Evolutionary conservation across 805 yeast genomes (phyloP), one percentile per base, ranked within the genome.

Genomic region (Yamadazyma paraphyllophila): DNA sequence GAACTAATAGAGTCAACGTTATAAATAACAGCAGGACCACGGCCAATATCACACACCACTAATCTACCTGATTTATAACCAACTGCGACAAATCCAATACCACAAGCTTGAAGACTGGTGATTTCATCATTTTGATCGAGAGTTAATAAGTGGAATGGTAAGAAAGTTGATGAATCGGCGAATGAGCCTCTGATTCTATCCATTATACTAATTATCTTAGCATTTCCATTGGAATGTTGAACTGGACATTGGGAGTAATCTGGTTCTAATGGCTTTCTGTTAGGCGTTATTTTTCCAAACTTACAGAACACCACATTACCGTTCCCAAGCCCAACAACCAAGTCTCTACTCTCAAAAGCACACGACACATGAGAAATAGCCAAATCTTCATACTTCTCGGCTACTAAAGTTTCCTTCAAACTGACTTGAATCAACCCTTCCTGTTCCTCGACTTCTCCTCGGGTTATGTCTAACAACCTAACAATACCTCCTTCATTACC

Each of bases 401-500:
- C 62, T 32, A 55, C 61, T 36, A 71, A 57, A 1, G 71, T 64
- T 33, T 64, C 68, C 29, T 59, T 58, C 39, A 71, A 58, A 43
- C 65, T 60, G 27, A 70, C 52, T 49, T 67, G 71, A 1, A 71
- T 56, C 7, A 58, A 52, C 31, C 57, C 58, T 40, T 65, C 71
- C 8, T 60, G 53, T 17, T 63, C 70, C 40, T 54, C 63, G 17
- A 57, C 62, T 39, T 88, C 96, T 15, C 86, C 85, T 46, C 82
- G 80, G 0, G 95, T 81, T 0, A 89, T 83, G 65, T 92, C 96
- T 82, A 90, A 83, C 8, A 92, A 71, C 44, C 97, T 75, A 0
- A 94, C 80, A 30, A 83, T 77, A 0, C 97, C 98, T 60, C 85
- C 85, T 30, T 82, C 78, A 59, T 94, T 96, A 0, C 97, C 98